These are phyloP conservation scores for Rhynchosporium agropyri DNA, from an alignment of 2,329 filamentous ascomycete species.

Conservation along the genomic window DNA sequence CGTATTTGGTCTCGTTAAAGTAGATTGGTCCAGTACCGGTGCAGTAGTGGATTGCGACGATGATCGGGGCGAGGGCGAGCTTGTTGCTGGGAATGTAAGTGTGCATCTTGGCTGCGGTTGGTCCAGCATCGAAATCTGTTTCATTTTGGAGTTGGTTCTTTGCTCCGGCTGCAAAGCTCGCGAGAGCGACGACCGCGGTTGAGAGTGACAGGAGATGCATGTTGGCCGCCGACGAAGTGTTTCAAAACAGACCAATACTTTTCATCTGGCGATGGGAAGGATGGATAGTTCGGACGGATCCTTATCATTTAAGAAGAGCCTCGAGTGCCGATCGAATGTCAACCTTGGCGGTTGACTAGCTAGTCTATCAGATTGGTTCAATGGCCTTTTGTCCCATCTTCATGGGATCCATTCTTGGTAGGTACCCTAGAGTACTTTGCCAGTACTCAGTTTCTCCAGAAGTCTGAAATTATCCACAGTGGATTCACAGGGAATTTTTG, in stretches of 20 bases:
- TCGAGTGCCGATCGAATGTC: conserved; percentile 7
- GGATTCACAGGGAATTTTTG: too few species aligned
- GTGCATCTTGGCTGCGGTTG: conserved; percentile 36
- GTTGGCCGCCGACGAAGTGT: not conserved
- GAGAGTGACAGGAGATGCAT: conserved; percentile 22
- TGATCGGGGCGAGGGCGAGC: conserved; percentile 29
- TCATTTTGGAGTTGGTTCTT: conserved; percentile 28
- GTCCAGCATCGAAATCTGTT: conserved; percentile 31
- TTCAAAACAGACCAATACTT: not conserved
- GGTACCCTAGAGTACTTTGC: not conserved
- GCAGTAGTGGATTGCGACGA: conserved; percentile 39
- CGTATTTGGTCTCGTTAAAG: conserved; percentile 48
- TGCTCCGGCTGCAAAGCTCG: conserved; percentile 19
- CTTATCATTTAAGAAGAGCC: not conserved
- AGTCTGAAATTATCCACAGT: too few species aligned
- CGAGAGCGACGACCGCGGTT: conserved; percentile 17
- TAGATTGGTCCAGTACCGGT: conserved; percentile 47
- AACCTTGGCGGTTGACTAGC: not conserved
- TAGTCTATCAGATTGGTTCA: conserved; percentile 9
- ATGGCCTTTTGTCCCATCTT: conserved; percentile 13
- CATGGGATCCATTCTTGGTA: conserved; percentile 4
- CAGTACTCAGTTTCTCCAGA: too few species aligned
- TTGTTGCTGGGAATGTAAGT: conserved; percentile 36
- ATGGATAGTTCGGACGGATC: not conserved
- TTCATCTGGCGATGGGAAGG: not conserved